Evolutionary conservation across 73 alveolate genomes (phyloP), one percentile per base, ranked within the genome.

Genomic region (Stentor coeruleus): DNA sequence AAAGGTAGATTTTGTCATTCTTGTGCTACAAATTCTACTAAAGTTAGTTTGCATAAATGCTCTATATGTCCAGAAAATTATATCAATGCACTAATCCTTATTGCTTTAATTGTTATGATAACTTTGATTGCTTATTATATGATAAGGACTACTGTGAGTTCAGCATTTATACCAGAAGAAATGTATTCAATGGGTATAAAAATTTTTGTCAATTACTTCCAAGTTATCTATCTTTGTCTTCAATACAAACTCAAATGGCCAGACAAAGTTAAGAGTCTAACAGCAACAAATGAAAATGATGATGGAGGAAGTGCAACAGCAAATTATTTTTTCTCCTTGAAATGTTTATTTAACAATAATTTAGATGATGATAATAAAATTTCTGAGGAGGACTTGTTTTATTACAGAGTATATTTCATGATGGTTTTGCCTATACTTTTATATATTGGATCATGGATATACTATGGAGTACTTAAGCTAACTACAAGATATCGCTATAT

Each of bases 1-100:
- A 28, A 75, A 40, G 95, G 95, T 26, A 66, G 82, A 40, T 74
- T 90, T 2, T 90, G 95, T 59, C 80, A 91, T 31, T 81, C 84
- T 28, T 90, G 95, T 58, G 74, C 75, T 20, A 35, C 41, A 6
- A 93, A 91, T 28, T 86, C 66, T 79, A 39, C 86, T 36, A 36
- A 72, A 40, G 59, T 40, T n/a, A 82, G 87, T 6, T 4, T 35
- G 3, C 74, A 57, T 38, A 33, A 36, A 40, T 90, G 95, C 85
- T 31, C 85, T 14, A 83, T 82, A 60, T 90, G 95, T 74, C 95
- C 95, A 3, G 85, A 81, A 31, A 58, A 36, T 3, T 55, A 38
- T 30, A 11, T 35, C 35, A 90, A 90, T 59, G 57, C 66, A 26
- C 35, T 87, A 3, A 58, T 82, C n/a, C 36, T 87, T 3, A 15